Percentiles rank a stretch among this genome's conserved stretches.
Conservation (phyloP, 306 rosid genomes). For the Acmispon strigosus region DNA sequence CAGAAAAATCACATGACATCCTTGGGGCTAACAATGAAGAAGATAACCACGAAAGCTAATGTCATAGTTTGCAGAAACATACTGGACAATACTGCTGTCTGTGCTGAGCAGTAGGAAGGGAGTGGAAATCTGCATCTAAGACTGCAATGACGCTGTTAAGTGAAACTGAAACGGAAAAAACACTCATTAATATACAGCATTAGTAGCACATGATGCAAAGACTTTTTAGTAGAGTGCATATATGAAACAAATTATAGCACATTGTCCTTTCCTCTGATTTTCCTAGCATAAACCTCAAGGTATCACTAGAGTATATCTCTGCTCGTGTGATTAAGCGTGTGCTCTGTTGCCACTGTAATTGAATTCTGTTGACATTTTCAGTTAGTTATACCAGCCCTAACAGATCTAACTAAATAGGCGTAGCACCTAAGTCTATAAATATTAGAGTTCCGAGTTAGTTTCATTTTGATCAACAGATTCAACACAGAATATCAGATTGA, state of each 20-base stretch:
- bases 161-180: constrained; percentile 58
- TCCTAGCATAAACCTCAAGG: background rate
- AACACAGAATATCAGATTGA: too few species aligned
- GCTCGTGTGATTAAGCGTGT: too few species aligned
- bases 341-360: too few species aligned
- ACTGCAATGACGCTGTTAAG: constrained; percentile 91
- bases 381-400: too few species aligned
- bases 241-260: constrained; percentile 7
- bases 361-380: too few species aligned
- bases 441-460: too few species aligned
- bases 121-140: constrained; percentile 95
- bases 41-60: constrained; percentile 3
- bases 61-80: constrained; percentile 35
- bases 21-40: background rate
- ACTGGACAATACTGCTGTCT: constrained; percentile 96
- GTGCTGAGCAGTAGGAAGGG: constrained; percentile 89
- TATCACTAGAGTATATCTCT: too few species aligned
- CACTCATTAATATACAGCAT: constrained; percentile 6
- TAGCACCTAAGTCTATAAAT: too few species aligned
- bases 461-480: too few species aligned
- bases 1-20: background rate
- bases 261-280: background rate
- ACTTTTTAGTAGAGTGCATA: background rate
- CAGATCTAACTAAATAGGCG: too few species aligned
- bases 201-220: background rate